phyloP scores from a whole-genome alignment of 345 rosid genomes.

The Lepidium didymum region DNA sequence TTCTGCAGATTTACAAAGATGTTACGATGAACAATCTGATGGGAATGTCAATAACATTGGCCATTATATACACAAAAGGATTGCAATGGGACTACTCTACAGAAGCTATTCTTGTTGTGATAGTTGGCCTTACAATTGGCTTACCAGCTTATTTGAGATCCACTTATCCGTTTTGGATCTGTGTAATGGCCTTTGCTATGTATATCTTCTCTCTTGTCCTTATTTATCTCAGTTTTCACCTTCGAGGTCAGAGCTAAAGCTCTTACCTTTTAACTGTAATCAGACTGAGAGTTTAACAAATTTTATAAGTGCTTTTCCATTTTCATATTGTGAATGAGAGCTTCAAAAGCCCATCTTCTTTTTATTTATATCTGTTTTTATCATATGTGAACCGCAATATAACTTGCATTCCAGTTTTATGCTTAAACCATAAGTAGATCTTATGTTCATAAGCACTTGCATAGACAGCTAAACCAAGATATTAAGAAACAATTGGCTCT shows the following conservation, averaged over 20 bases:
- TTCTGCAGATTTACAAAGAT: conserved; percentile 20
- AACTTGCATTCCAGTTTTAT: background rate
- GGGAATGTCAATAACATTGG: conserved; percentile 30
- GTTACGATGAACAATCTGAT: conserved; percentile 28
- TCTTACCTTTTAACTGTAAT: background rate
- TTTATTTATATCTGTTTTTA: background rate
- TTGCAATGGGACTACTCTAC: conserved; percentile 22
- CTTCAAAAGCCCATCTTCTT: conserved; percentile 3
- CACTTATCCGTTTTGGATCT: conserved; percentile 25
- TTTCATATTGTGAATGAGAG: background rate
- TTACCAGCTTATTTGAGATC: conserved; percentile 25
- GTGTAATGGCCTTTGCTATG: conserved; percentile 19
- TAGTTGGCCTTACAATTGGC: conserved; percentile 22
- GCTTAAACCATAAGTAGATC: background rate
- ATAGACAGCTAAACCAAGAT: background rate
- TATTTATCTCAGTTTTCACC: conserved; percentile 23
- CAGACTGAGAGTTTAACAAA: background rate
- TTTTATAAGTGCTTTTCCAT: background rate
- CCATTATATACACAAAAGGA: conserved; percentile 20
- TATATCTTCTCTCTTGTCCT: conserved; percentile 29
- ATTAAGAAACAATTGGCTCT: background rate
- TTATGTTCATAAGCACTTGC: background rate
- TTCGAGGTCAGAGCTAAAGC: background rate
- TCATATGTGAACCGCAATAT: background rate
- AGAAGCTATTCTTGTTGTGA: conserved; percentile 25